Conservation (phyloP, 352 stramenopile genomes). For the Phytophthora lateralis region DNA sequence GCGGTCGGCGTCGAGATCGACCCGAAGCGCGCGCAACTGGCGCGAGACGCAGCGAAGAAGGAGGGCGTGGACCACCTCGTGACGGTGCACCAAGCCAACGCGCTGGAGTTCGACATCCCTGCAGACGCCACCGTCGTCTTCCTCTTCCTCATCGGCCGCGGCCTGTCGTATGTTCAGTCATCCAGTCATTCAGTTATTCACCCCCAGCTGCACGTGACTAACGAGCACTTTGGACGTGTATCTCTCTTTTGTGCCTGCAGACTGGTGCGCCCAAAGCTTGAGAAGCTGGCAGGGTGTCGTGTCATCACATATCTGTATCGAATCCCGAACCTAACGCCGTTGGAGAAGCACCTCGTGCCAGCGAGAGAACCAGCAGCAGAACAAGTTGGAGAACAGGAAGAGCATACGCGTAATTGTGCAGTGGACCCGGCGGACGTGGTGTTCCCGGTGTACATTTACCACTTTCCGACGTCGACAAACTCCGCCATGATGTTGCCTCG, state of each 20-base stretch:
- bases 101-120: conserved; percentile 68
- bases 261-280: conserved; percentile 55
- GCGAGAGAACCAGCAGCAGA: conserved; percentile 33
- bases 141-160: conserved; percentile 80
- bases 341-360: conserved; percentile 55
- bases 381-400: neutral
- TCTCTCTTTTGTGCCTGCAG: conserved; percentile 26
- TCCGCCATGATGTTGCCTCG: neutral
- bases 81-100: conserved; percentile 70
- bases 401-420: conserved; percentile 5
- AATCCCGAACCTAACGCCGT: conserved; percentile 45
- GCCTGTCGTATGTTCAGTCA: conserved; percentile 50
- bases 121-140: conserved; percentile 74
- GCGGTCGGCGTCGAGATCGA: conserved; percentile 76
- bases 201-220: conserved; percentile 12
- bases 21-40: conserved; percentile 39
- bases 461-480: conserved; percentile 42
- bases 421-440: conserved; percentile 36
- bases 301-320: conserved; percentile 85
- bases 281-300: conserved; percentile 46
- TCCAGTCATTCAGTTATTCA: neutral
- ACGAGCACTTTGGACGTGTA: conserved; percentile 3
- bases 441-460: conserved; percentile 82
- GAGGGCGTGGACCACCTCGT: conserved; percentile 57
- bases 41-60: conserved; percentile 22